Evolutionary conservation across 768 basidiomycete genomes (phyloP), one percentile per base, ranked within the genome.

Genomic region (Calvatia gigantea): DNA sequence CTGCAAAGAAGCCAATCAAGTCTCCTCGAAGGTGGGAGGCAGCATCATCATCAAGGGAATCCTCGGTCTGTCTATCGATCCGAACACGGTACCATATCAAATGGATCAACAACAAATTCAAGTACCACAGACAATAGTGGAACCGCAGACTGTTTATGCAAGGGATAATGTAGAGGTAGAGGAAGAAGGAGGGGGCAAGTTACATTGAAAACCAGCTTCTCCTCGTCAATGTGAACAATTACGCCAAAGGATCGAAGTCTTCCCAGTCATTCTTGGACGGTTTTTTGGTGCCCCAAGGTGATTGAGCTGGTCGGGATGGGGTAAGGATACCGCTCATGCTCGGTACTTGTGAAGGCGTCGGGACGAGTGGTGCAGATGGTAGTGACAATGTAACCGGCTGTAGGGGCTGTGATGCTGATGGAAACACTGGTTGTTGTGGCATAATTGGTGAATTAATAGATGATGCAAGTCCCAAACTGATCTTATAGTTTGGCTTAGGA

Each of bases 211-310:
- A 38, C 33, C 23, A 32, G 31, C 9, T 3, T 31, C 17, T 25
- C 9, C 11, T 9, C 42, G 33, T 42, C 25, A n/a, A 35, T 43
- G 11, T 37, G 6, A 14, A 31, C 17, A 47, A 21, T 55, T 69
- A 87, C 48, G 80, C 76, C 42, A 90, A 71, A 11, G 91, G 91
- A 73, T 93, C 91, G 65, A 93, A 93, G 66, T 89, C 91, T 21
- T 82, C 83, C 87, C 87, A 91, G 57, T 85, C 84, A 60, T 84
- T 79, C 61, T 86, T 87, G 29, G 83, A 78, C 12, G 78, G 61
- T 44, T 75, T 78, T 59, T 83, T 83, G 14, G 75, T 50, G 47
- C 57, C 61, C 64, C 81, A 79, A 9, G 78, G 70, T 9, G 80
- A 74, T 58, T 82, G 82, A 27, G 79, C 65, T 28, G 84, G 83